Percentiles rank a stretch among this genome's conserved stretches.
These are phyloP conservation scores for Mucor velutinosus DNA, from an alignment of 371 early-diverging fungal species.

Conservation along the genomic window DNA sequence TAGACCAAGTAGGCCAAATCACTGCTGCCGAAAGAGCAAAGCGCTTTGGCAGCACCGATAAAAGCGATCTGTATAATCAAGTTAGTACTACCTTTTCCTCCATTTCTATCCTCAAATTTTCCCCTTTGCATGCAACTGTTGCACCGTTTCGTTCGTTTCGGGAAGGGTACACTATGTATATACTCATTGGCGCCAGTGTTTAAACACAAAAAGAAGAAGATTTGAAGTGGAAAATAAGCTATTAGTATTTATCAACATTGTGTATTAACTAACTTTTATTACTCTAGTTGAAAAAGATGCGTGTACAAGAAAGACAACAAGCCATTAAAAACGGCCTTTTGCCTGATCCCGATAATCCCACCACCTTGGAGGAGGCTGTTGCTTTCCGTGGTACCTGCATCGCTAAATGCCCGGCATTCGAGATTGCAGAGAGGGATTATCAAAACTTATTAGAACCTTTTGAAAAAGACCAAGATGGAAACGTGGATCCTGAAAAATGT, in stretches of 20 bases:
- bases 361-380: constrained; percentile 67
- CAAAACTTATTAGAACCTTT: constrained; percentile 72
- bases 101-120: background rate
- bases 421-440: constrained; percentile 84
- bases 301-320: constrained; percentile 45
- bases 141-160: background rate
- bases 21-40: constrained; percentile 30
- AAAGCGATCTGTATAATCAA: constrained; percentile 26
- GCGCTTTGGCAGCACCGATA: constrained; percentile 33
- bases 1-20: background rate
- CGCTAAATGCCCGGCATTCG: constrained; percentile 91
- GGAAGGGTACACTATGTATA: background rate
- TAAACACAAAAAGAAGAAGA: background rate
- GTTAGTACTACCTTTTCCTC: constrained; percentile 15
- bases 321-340: constrained; percentile 57
- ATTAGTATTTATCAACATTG: background rate
- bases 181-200: background rate
- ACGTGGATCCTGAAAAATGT: constrained; percentile 62
- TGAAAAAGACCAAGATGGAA: constrained; percentile 64
- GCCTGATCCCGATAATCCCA: constrained; percentile 60
- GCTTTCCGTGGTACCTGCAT: constrained; percentile 79
- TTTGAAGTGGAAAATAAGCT: background rate
- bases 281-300: constrained; percentile 44
- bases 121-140: background rate
- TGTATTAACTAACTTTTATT: background rate